Base-by-base conservation (phyloP, 2,329 filamentous ascomycete species). In the Alternaria dauci region DNA sequence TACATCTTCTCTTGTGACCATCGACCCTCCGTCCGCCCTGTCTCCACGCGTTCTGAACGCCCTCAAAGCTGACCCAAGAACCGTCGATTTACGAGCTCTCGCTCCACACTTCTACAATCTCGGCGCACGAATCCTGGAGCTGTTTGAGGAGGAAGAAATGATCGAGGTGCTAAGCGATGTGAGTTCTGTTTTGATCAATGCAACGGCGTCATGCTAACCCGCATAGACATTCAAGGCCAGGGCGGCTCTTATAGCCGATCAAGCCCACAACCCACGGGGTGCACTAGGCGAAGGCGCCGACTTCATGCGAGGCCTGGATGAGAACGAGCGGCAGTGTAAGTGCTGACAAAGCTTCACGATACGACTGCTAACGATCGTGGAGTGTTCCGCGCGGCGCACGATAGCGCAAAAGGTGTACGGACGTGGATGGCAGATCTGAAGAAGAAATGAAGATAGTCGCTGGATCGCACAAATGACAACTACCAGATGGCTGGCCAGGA, bases 101-200 rank as follows among this genome's bases (percentile, higher is more conserved):
- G 92, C 91, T 62, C 89, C 90, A 36, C 91, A 97, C 78, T 97
- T 97, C 71, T 98, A 97, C 81, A 89, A 88, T 25, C 85, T 98
- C 4, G 93, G 91, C 4, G 90, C 92, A 44, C 87, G 92, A 52
- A 93, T 97, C 79, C 83, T 98, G 62, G 94, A 97, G 60, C 80
- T 99, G 0, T 96, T 97, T 63, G 94, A 97, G 59, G 94, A 97
- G 77, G 89, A 97, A 57, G 91, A 93, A 57, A 86, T 91, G 76
- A 85, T 87, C 18, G 88, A 92, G 65, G 88, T 84, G 14, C 63
- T 84, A 51, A 80, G 74, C 43, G 80, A 84, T 52, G 81, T 82
- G 28, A 41, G 75, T 65, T 28, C 23, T 25, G 23, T 12, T 8
- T 11, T 25, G 47, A 18, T 51, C 20, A 18, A n/a, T 28, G 12